A percentile compares a stretch with the other conserved stretches of the same genome.
Conservation (phyloP, 106 monocot genomes). For the Dendrobium nobile region DNA sequence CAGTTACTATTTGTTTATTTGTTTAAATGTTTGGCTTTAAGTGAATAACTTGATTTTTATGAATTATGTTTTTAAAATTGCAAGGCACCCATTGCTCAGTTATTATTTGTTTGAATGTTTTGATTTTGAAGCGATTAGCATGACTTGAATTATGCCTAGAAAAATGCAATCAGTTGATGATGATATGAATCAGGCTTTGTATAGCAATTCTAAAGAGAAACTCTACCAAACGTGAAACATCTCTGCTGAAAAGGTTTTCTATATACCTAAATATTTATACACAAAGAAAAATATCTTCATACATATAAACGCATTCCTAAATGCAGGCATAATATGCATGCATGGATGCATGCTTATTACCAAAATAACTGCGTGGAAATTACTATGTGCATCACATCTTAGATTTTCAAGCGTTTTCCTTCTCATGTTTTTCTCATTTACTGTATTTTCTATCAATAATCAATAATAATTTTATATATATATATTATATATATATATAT, state of each 20-base stretch:
- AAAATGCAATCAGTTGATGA: neutral
- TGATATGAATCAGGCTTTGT: neutral
- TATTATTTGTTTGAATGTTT: neutral
- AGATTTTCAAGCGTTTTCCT: neutral
- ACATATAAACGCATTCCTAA: neutral
- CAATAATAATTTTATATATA: too few species aligned
- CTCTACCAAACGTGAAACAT: neutral
- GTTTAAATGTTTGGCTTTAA: neutral
- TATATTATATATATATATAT: too few species aligned
- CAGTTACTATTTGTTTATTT: neutral
- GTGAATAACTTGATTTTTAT: neutral
- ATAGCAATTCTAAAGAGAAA: neutral
- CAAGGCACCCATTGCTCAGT: neutral
- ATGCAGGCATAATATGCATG: neutral
- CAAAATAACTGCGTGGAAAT: neutral
- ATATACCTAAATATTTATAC: neutral
- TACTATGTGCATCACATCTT: neutral
- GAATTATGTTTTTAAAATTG: neutral
- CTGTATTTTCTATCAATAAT: too few species aligned
- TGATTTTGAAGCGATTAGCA: neutral
- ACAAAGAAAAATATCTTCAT: neutral
- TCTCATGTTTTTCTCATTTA: neutral
- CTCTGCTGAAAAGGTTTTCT: neutral
- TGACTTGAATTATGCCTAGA: neutral
- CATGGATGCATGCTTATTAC: too few species aligned